Evolutionary conservation across 2,329 filamentous ascomycete genomes (phyloP).

Genomic region (Aspergillus tanneri): DNA sequence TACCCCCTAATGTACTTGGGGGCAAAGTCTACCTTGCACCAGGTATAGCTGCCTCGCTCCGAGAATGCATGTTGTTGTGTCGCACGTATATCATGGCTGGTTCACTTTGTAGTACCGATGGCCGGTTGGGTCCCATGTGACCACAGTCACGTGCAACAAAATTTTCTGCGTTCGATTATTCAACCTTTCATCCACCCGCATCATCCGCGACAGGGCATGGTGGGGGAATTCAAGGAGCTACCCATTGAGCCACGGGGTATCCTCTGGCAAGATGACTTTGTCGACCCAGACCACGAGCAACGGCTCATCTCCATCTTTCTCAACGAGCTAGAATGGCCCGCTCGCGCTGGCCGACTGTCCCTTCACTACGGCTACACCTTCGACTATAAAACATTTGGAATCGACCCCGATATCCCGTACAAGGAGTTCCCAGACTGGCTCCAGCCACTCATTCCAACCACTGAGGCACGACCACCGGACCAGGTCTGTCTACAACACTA

Average conservation of each 20-base stretch:
- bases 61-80: too few species aligned
- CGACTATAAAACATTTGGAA: constrained; percentile 59
- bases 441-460: constrained; percentile 47
- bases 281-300: constrained; percentile 48
- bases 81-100: too few species aligned
- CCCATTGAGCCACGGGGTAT: constrained; percentile 28
- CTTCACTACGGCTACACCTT: constrained; percentile 60
- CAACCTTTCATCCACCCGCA: too few species aligned
- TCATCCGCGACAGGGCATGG: too few species aligned
- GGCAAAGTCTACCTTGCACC: too few species aligned
- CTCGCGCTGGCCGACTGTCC: constrained; percentile 48
- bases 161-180: too few species aligned
- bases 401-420: constrained; percentile 52
- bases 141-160: too few species aligned
- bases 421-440: constrained; percentile 55
- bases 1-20: too few species aligned
- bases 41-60: too few species aligned
- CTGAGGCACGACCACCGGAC: constrained; percentile 50
- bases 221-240: constrained; percentile 28
- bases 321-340: constrained; percentile 50
- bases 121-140: too few species aligned
- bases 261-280: constrained; percentile 50
- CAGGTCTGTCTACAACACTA: constrained; percentile 63
- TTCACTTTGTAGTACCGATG: too few species aligned
- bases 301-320: constrained; percentile 48